These are phyloP conservation scores for Erysimum cheiranthoides DNA, from an alignment of 345 rosid species.

Conservation along the genomic window DNA sequence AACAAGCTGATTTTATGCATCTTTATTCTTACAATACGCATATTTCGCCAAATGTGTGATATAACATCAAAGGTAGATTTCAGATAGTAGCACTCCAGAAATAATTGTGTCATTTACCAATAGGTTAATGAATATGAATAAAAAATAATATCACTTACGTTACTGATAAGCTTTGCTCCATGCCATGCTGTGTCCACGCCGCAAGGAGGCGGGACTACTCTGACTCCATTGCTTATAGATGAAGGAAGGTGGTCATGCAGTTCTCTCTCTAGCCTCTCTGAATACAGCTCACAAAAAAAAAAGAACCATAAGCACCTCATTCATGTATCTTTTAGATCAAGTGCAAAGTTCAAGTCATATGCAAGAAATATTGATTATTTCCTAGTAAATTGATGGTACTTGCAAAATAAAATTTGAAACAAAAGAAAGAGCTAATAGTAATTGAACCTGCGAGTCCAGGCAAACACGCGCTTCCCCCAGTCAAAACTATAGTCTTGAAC, in stretches of 20 bases:
- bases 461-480: conserved; percentile 85
- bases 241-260: conserved; percentile 62
- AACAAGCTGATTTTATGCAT: conserved; percentile 15
- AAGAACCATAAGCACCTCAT: conserved; percentile 1
- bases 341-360: conserved; percentile 12
- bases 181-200: conserved; percentile 89
- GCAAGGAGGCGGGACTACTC: conserved; percentile 71
- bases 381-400: neutral
- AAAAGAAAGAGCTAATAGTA: conserved; percentile 22
- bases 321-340: neutral
- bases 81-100: conserved; percentile 6
- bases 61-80: conserved; percentile 11
- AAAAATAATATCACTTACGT: conserved; percentile 56
- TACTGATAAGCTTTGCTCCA: conserved; percentile 85
- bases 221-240: conserved; percentile 60
- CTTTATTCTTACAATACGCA: neutral
- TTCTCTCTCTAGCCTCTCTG: conserved; percentile 91
- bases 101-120: neutral
- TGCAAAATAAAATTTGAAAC: conserved; percentile 4
- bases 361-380: neutral
- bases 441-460: conserved; percentile 81
- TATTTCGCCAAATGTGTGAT: conserved; percentile 13
- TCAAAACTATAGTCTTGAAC: conserved; percentile 88
- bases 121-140: neutral
- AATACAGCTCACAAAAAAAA: conserved; percentile 27